Evolutionary conservation across 257 asterid genomes (phyloP).

Genomic region (Solanum pennellii): DNA sequence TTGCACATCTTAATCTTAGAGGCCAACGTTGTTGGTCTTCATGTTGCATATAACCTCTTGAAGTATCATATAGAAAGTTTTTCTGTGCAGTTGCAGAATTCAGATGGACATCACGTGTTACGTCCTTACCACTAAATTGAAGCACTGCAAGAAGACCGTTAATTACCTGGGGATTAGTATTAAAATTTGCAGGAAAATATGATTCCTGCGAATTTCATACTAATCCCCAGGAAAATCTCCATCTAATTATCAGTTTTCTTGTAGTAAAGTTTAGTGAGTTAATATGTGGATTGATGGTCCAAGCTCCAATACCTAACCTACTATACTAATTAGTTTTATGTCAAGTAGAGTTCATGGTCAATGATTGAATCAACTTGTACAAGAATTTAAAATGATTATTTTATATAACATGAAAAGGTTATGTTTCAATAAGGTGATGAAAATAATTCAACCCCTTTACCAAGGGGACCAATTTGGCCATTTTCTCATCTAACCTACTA

Average conservation of each 20-base stretch:
- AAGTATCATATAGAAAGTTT: background rate
- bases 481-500: background rate
- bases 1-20: background rate
- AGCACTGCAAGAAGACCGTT: no score
- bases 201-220: no score
- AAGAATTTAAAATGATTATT: no score
- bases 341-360: background rate
- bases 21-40: background rate
- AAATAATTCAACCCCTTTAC: background rate
- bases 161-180: no score
- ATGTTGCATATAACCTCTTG: background rate
- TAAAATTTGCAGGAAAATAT: no score
- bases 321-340: background rate
- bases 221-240: no score
- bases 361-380: background rate
- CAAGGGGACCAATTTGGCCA: no score
- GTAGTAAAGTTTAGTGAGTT: no score
- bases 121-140: background rate
- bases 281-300: background rate
- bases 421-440: background rate
- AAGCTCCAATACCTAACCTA: background rate
- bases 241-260: no score
- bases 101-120: background rate
- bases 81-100: no score
- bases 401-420: no score